Conservation (phyloP, 192 early-diverging fungal genomes). For the Coemansia brasiliensis region DNA sequence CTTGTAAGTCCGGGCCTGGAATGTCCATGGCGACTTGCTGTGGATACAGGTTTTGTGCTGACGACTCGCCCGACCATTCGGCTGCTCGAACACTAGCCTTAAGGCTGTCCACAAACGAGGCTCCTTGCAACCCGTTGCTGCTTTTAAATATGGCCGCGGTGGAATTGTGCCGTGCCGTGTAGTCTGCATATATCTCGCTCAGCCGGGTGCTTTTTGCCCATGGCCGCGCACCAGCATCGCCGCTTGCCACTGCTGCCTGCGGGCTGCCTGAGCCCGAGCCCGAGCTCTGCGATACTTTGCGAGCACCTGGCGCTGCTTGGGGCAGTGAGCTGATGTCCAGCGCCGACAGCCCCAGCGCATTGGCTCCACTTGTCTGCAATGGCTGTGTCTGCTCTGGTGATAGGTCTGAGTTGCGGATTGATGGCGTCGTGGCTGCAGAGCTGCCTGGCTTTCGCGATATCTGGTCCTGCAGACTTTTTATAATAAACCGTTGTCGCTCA, state of each 20-base stretch:
- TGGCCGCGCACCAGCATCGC: constrained; percentile 15
- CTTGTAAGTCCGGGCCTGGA: too few species aligned
- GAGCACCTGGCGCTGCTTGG: constrained; percentile 8
- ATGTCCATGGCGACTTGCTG: too few species aligned
- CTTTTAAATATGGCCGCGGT: constrained; percentile 41
- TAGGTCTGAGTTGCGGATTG: constrained; percentile 11
- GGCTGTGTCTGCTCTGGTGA: constrained; percentile 14
- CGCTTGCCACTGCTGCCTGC: not conserved
- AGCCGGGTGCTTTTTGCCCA: constrained; percentile 56
- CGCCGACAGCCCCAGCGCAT: constrained; percentile 42
- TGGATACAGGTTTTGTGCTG: too few species aligned
- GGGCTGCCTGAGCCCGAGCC: constrained; percentile 8
- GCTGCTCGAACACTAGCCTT: constrained; percentile 35
- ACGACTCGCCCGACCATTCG: constrained; percentile 33
- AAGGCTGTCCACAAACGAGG: constrained; percentile 50
- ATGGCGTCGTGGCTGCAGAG: constrained; percentile 37
- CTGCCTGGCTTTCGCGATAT: constrained; percentile 40
- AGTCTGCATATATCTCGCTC: constrained; percentile 57
- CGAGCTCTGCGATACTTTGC: constrained; percentile 32
- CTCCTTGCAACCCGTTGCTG: constrained; percentile 11
- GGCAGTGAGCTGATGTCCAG: constrained; percentile 18
- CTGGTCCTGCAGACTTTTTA: constrained; percentile 80
- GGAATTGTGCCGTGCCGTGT: constrained; percentile 54
- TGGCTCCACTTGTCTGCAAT: constrained; percentile 2
- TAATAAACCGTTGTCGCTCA: constrained; percentile 84